These are phyloP conservation scores for Penicillium dipodomyicola DNA, from an alignment of 495 filamentous ascomycete species.

Conservation along the genomic window DNA sequence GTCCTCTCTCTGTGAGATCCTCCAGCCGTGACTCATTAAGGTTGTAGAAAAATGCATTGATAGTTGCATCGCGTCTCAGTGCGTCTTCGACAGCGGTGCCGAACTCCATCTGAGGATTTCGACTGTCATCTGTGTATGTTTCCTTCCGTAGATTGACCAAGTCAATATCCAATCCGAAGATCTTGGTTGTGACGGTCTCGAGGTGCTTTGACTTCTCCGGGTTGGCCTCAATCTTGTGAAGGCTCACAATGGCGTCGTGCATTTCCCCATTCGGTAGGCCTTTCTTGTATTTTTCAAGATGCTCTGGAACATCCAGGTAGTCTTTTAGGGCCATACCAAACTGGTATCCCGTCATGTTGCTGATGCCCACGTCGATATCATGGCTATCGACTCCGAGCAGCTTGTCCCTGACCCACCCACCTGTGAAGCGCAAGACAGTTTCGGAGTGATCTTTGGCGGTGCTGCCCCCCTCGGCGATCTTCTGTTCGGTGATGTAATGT, in stretches of 20 bases:
- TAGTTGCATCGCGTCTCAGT: slow-evolving; percentile 82
- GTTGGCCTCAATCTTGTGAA: slow-evolving; percentile 81
- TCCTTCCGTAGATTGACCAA: slow-evolving; percentile 94
- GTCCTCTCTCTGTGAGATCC: slow-evolving; percentile 74
- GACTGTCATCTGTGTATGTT: slow-evolving; percentile 78
- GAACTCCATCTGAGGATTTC: slow-evolving; percentile 91
- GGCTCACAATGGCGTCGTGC: slow-evolving; percentile 44
- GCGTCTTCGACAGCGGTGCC: slow-evolving; percentile 90
- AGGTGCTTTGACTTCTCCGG: slow-evolving; percentile 98
- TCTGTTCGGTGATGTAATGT: slow-evolving; percentile 59
- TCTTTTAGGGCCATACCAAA: slow-evolving; percentile 67
- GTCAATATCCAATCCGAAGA: slow-evolving; percentile 88
- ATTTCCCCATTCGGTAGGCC: slow-evolving; percentile 26
- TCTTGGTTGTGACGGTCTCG: slow-evolving; percentile 81
- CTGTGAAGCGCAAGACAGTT: slow-evolving; percentile 76
- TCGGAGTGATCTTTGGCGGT: slow-evolving; percentile 19
- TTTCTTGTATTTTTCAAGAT: slow-evolving; percentile 53
- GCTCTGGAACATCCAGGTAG: slow-evolving; percentile 53
- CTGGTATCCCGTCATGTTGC: slow-evolving; percentile 85
- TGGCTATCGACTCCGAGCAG: slow-evolving; percentile 75
- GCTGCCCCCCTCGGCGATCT: slow-evolving; percentile 37
- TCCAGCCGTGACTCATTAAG: slow-evolving; percentile 71
- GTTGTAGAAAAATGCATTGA: slow-evolving; percentile 97
- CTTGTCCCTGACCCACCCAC: slow-evolving; percentile 99
- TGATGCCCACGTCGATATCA: slow-evolving; percentile 95